Evolutionary conservation across 2,329 filamentous ascomycete genomes (phyloP).

Genomic region (Annulohypoxylon truncatum): DNA sequence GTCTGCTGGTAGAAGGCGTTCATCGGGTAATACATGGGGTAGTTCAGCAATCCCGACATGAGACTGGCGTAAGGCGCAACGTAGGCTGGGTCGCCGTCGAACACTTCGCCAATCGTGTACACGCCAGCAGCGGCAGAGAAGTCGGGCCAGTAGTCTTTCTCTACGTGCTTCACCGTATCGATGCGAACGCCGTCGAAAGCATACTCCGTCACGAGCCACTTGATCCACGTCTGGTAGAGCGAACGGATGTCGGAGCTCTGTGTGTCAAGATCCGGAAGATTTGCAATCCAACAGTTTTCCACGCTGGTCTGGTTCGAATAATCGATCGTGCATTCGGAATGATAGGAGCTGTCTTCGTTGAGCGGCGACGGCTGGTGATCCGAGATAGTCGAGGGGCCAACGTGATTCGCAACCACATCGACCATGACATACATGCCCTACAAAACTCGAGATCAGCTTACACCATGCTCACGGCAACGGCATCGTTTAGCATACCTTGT

Average conservation of each 20-base stretch:
- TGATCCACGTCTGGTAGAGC: slow-evolving; percentile 70
- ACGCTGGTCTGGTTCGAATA: slow-evolving; percentile 63
- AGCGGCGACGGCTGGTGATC: slow-evolving; percentile 57
- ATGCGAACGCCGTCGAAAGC: slow-evolving; percentile 71
- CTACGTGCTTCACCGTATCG: slow-evolving; percentile 71
- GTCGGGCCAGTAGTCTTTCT: slow-evolving; percentile 66
- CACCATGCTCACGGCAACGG: neutral
- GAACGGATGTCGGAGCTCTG: slow-evolving; percentile 59
- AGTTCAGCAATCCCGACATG: slow-evolving; percentile 72
- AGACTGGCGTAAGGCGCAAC: slow-evolving; percentile 63
- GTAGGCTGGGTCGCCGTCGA: slow-evolving; percentile 63
- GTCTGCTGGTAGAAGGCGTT: slow-evolving; percentile 55
- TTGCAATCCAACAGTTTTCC: slow-evolving; percentile 66
- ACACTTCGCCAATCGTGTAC: slow-evolving; percentile 71
- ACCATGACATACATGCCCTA: slow-evolving; percentile 58
- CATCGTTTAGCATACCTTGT: slow-evolving; percentile 57
- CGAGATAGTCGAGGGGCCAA: slow-evolving; percentile 62
- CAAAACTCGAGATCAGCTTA: neutral
- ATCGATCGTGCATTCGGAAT: slow-evolving; percentile 68
- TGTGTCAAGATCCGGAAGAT: slow-evolving; percentile 72
- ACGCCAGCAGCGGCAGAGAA: slow-evolving; percentile 67
- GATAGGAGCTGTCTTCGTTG: slow-evolving; percentile 68
- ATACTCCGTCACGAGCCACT: slow-evolving; percentile 67
- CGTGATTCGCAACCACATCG: slow-evolving; percentile 66
- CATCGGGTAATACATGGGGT: slow-evolving; percentile 55